Evolutionary conservation across 2,329 filamentous ascomycete species (phyloP), one percentile per base, ranked within the genome.

Genomic region (Sporothrix brasiliensis): DNA sequence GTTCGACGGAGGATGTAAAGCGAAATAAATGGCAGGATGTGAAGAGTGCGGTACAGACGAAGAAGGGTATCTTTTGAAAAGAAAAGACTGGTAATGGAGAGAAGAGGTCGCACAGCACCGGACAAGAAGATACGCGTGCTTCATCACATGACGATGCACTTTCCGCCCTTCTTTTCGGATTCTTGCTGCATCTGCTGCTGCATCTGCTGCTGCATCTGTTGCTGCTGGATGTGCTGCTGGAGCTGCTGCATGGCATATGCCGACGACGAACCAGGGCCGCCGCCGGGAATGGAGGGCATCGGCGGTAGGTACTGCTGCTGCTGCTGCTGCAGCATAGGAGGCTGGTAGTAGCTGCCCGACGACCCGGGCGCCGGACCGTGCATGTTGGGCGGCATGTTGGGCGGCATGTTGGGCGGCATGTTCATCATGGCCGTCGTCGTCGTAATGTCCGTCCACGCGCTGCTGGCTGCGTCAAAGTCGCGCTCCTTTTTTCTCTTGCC

Each of bases 401-500:
- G 27, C 19, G 63, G 63, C 56, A 53, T 58, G 41, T 53, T 67
- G 63, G 47, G 44, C 19, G 63, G 63, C 56, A 53, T 58, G 41
- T 53, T 24, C 61, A 39, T 21, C 61, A 69, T 61, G 0, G 34
- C 63, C 52, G 70, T 68, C 16, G 70, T 68, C 30, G 76, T 78
- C 0, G 82, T 79, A 14, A 85, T 79, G 73, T 88, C 85, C 1
- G 85, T 88, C 86, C 86, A 88, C 14, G 71, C 74, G 27, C 70
- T 74, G 72, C 73, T 73, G 24, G 73, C 73, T 4, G 53, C 71
- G 53, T 75, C 74, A 14, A 65, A 39, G 68, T 74, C 74, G 67
- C 49, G 72, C 30, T 71, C 66, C 52, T 65, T 63, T 34, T 69
- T 72, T 30, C 58, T 58, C 39, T 44, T 60, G 44, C 67, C 63